Conservation (phyloP, 2,329 filamentous ascomycete species). For the Pseudonectria buxi region DNA sequence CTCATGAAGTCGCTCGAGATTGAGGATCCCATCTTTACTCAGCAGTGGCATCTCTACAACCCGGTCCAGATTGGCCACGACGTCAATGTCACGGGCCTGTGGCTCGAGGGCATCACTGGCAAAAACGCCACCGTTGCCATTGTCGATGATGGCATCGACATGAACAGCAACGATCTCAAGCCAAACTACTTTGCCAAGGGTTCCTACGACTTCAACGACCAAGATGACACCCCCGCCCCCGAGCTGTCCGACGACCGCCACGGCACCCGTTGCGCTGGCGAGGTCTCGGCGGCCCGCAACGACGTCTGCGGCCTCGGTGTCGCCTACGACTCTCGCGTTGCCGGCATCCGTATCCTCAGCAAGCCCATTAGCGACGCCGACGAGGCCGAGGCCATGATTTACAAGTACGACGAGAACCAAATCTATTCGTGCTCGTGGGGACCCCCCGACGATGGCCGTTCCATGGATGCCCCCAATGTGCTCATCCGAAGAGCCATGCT, state of each 20-base stretch:
- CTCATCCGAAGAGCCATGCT: slow-evolving; percentile 87
- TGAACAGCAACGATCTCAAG: slow-evolving; percentile 88
- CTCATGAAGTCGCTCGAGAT: slow-evolving; percentile 67
- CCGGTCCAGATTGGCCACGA: slow-evolving; percentile 75
- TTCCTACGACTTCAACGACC: slow-evolving; percentile 95
- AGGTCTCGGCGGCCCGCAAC: slow-evolving; percentile 87
- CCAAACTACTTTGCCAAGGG: slow-evolving; percentile 90
- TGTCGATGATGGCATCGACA: slow-evolving; percentile 92
- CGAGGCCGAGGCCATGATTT: slow-evolving; percentile 88
- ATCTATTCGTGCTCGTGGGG: slow-evolving; percentile 99
- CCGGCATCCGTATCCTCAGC: slow-evolving; percentile 87
- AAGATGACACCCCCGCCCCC: slow-evolving; percentile 69
- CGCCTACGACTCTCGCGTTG: slow-evolving; percentile 84
- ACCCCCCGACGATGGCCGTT: slow-evolving; percentile 83
- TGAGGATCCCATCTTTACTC: slow-evolving; percentile 79
- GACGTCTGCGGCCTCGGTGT: slow-evolving; percentile 93
- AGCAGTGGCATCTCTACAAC: slow-evolving; percentile 96
- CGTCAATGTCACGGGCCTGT: slow-evolving; percentile 91
- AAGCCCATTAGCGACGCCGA: slow-evolving; percentile 87
- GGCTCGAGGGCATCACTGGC: slow-evolving; percentile 85
- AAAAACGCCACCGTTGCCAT: slow-evolving; percentile 86
- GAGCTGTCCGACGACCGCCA: slow-evolving; percentile 80
- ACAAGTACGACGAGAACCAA: slow-evolving; percentile 81
- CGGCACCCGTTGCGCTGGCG: slow-evolving; percentile 89
- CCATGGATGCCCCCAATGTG: slow-evolving; percentile 89